Base-by-base conservation (phyloP, 495 filamentous ascomycete genomes). In the Peziza echinospora region DNA sequence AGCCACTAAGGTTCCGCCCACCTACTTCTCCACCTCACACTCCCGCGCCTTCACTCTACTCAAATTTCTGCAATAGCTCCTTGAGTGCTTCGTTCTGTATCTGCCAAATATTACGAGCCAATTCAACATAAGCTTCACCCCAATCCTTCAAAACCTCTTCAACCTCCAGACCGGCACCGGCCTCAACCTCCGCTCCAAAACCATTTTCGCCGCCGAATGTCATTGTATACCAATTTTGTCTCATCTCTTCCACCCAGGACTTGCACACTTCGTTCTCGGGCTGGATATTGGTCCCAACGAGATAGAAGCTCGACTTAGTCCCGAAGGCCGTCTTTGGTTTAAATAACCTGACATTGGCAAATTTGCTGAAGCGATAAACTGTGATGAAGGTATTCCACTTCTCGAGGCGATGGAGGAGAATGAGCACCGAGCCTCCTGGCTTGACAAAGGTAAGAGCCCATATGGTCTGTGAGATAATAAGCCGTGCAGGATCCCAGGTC, bases 281-380 rank as follows among this genome's bases (percentile, higher is more conserved):
- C 21, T 61, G 54, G 13, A 78, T 59, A 19, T 68, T 53, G 17
- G 55, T 67, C 0, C 71, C 71, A 26, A 78, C 49, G 51, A 77
- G 49, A 51, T 77, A 76, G 52, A 74, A 77, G 0, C 70, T 73
- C 11, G 65, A 68, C 3, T 65, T 54, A 6, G 52, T 66, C 9
- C 50, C 55, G 47, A 76, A 70, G 2, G 39, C 46, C 10, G 13
- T 60, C 13, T 3, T 50, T 0, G 66, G 69, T 49, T 78, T 78
- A 52, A 67, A 71, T 0, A 71, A 46, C 41, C 54, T 22, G 1
- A 78, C 51, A 1, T 56, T 28, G 5, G 70, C 51, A 49, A 77
- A 71, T 17, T 60, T 47, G 24, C 42, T 47, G 21, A 78, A 70
- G 0, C 48, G 52, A 43, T 67, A 45, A 3, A 76, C 46, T 6